Evolutionary conservation across 768 basidiomycete species (phyloP), one percentile per base, ranked within the genome.

Genomic region (Leccinum aurantiacum): DNA sequence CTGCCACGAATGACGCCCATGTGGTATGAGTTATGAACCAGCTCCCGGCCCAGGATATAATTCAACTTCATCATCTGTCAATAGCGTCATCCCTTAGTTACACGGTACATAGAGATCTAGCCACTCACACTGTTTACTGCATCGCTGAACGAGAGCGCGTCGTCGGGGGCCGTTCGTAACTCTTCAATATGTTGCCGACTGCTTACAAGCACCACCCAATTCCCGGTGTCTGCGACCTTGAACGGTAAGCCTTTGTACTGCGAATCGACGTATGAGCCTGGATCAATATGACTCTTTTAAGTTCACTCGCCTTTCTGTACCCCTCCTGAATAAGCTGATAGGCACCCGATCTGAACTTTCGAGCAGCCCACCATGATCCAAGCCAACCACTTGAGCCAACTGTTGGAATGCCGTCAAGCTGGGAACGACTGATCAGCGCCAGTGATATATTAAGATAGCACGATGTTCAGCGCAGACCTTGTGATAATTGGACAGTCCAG

Each of bases 41-140:
- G 57, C 52, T 75, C 68, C 2, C 62, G 61, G 0, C 77, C 76
- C 0, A 84, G 50, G 2, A 78, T 79, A 58, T 81, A 77, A 3
- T 75, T 66, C n/a, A 67, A 59, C 35, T 78, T 76, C 11, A 80
- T 24, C 1, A 62, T 35, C 81, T 83, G 53, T 38, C 6, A 22
- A 54, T 4, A 6, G 13, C 2, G 15, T 31, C 10, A 44, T 7
- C 1, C 22, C 17, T 17, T 19, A 3, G 7, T 31, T 22, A 14
- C 13, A 35, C 35, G 13, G 13, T 35, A 35, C 35, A 35, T 14
- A 35, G 35, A 35, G 13, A 14, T 35, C 35, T 35, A 35, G 35
- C 14, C 35, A 35, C 35, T 35, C 14, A 35, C 35, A 14, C 13
- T 6, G 2, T 14, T 14, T 35, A 14, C 13, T 35, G 35, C 35